Evolutionary conservation across 129 eudicot genomes (phyloP).

Genomic region (Chrysanthemum lavandulifolium): DNA sequence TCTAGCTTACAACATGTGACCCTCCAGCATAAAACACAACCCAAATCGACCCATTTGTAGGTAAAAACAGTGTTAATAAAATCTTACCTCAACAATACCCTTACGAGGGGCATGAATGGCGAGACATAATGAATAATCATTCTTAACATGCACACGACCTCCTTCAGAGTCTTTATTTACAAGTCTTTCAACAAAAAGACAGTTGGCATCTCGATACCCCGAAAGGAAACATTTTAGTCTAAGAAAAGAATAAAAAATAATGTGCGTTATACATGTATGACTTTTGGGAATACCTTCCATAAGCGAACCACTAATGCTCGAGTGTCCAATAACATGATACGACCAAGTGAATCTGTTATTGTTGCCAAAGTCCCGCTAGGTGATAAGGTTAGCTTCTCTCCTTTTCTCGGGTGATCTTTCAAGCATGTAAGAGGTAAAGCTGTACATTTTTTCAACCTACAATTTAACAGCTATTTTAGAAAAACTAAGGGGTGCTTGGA

Average conservation of each 20-base stretch:
- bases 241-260: not conserved
- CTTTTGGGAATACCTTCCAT: constrained; percentile 68
- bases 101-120: constrained; percentile 97
- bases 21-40: not conserved
- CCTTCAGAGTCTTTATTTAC: constrained; percentile 53
- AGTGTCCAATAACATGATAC: constrained; percentile 87
- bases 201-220: constrained; percentile 98
- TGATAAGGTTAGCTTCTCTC: constrained; percentile 91
- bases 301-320: constrained; percentile 95
- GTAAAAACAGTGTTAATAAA: not conserved
- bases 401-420: constrained; percentile 93
- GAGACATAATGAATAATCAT: constrained; percentile 85
- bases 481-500: not conserved
- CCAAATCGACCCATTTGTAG: not conserved
- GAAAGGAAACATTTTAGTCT: constrained; percentile 6
- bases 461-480: not conserved
- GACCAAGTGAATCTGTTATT: constrained; percentile 95
- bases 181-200: constrained; percentile 90
- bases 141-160: constrained; percentile 45
- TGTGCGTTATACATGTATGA: not conserved
- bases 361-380: constrained; percentile 99
- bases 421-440: constrained; percentile 87
- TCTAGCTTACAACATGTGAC: constrained; percentile 1
- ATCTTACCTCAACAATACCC: constrained; percentile 86
- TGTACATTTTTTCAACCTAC: constrained; percentile 24